Conservation (phyloP, 441 rosid species). For the Eugenia klotzschiana region DNA sequence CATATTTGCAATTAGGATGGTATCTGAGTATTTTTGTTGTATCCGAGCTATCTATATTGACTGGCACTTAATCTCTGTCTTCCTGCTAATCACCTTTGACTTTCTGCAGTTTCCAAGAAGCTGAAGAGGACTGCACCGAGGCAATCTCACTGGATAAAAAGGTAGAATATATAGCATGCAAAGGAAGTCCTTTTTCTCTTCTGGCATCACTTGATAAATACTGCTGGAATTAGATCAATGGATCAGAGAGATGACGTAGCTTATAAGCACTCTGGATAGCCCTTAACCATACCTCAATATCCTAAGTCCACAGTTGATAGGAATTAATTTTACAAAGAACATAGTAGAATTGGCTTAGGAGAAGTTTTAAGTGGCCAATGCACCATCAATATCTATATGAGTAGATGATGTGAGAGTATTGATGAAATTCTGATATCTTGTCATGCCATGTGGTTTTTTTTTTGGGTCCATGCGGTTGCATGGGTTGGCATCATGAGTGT, state of each 20-base stretch:
- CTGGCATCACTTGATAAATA: background rate
- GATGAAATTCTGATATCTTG: background rate
- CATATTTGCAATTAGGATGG: slow-evolving; percentile 76
- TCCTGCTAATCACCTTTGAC: background rate
- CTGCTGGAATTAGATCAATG: background rate
- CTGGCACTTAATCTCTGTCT: background rate
- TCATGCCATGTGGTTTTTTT: background rate
- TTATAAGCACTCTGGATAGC: background rate
- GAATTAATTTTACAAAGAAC: background rate
- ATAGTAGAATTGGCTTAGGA: background rate
- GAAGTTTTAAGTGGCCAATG: background rate
- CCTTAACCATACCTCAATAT: background rate
- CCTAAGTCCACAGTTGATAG: background rate
- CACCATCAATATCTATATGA: background rate
- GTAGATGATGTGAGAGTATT: background rate
- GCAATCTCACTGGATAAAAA: slow-evolving; percentile 76
- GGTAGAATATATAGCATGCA: slow-evolving; percentile 18
- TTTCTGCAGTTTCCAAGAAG: slow-evolving; percentile 66
- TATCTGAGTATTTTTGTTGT: slow-evolving; percentile 5
- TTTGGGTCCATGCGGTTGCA: background rate
- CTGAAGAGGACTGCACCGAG: slow-evolving; percentile 71
- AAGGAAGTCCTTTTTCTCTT: background rate
- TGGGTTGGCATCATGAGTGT: background rate
- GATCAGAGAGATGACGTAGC: background rate
- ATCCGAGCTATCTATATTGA: background rate